phyloP scores from a whole-genome alignment of 2,329 filamentous ascomycete species.

The Botrytis byssoidea region DNA sequence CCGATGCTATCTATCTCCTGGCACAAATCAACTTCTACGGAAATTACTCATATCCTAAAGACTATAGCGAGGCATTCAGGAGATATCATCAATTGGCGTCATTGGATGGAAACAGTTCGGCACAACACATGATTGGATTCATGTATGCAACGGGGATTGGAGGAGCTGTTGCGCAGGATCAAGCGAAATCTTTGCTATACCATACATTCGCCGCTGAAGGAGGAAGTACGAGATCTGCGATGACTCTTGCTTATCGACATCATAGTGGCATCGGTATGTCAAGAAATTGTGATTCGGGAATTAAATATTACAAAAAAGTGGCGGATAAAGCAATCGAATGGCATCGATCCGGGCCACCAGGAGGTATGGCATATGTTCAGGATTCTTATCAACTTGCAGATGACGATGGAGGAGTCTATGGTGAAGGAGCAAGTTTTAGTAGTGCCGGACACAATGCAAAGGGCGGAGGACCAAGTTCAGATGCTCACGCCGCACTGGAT shows the following conservation, averaged over 20 bases:
- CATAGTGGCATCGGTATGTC: conserved; percentile 81
- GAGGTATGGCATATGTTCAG: conserved; percentile 72
- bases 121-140: conserved; percentile 92
- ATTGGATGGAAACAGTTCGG: conserved; percentile 80
- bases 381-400: conserved; percentile 87
- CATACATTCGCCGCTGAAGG: conserved; percentile 89
- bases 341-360: conserved; percentile 86
- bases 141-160: conserved; percentile 95
- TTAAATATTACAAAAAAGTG: conserved; percentile 86
- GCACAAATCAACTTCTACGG: conserved; percentile 97
- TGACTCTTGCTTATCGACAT: conserved; percentile 88
- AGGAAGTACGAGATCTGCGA: conserved; percentile 82
- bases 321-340: conserved; percentile 90
- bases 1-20: conserved; percentile 84
- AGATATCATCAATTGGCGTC: conserved; percentile 78
- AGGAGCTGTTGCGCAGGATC: conserved; percentile 75
- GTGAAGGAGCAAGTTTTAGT: conserved; percentile 86
- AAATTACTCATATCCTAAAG: conserved; percentile 82
- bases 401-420: conserved; percentile 88
- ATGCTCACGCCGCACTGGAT: conserved; percentile 81
- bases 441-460: conserved; percentile 83
- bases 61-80: conserved; percentile 76
- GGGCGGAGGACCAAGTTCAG: conserved; percentile 69
- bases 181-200: conserved; percentile 88
- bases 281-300: conserved; percentile 80